Evolutionary conservation across 164 flowering plant species (phyloP), one percentile per base, ranked within the genome.

Genomic region (Vitis labrusca): DNA sequence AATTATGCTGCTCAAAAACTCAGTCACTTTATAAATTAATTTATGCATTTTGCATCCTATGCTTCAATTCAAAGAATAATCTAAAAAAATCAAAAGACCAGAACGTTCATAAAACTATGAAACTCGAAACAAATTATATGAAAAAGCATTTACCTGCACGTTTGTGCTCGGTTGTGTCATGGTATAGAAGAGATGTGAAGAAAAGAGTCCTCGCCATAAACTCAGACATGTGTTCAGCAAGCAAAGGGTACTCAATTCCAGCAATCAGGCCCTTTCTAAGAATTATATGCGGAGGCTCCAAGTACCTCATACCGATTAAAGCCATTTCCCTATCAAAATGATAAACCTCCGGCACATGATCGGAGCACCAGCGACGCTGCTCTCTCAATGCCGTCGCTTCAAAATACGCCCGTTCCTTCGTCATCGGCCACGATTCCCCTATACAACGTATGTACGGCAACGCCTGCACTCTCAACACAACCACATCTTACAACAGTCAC

Each of bases 381-480:
- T 89, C 85, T 77, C 76, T 83, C 58, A 95, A 73, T 5, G 94
- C 77, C 64, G 68, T 2, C n/a, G 92, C 83, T 81, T 93, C 98
- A 75, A 90, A 95, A 75, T 95, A 95, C n/a, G 99, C 91, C 17
- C 99, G 82, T 54, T 95, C 99, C 73, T 90, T 93, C 6, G 98
- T 77, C 97, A 95, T 86, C 9, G 96, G 94, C 98, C 97, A 95
- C 71, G 98, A 89, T 75, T 95, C 99, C 71, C 98, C 98, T n/a
- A 95, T 90, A 61, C 91, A 86, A 49, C 99, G 96, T 9, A 95
- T 66, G 61, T 91, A 93, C 7, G 99, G 98, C 70, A 95, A 84
- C 49, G 98, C 97, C 98, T 95, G 79, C 70, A 74, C 19, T 29
- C 67, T 4, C 71, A 37, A 9, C 75, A 27, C 9, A 60, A 19